These are phyloP conservation scores for Lathyrus aphaca DNA, from an alignment of 306 rosid species.

Conservation along the genomic window DNA sequence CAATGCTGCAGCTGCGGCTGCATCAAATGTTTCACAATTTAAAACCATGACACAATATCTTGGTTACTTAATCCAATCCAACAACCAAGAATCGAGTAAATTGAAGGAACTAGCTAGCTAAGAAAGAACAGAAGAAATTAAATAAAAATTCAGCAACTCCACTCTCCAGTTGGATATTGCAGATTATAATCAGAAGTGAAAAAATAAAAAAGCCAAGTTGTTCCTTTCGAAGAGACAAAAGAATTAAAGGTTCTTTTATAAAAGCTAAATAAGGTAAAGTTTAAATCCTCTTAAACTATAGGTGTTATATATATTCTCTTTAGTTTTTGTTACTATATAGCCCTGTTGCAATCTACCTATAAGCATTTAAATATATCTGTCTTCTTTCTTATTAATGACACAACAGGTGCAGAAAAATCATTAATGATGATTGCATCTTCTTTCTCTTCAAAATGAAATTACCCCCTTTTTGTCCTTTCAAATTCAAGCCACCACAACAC, in stretches of 20 bases:
- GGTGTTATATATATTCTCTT: conserved; percentile 60
- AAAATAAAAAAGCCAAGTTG: conserved; percentile 38
- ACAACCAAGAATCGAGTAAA: not conserved
- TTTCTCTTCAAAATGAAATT: conserved; percentile 48
- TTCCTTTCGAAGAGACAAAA: conserved; percentile 42
- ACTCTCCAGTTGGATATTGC: conserved; percentile 49
- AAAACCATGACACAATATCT: not conserved
- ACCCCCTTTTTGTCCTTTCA: conserved; percentile 69
- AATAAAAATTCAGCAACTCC: not conserved
- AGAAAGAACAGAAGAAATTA: not conserved
- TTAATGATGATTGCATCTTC: conserved; percentile 50
- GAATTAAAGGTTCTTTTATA: conserved; percentile 39
- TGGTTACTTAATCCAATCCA: not conserved
- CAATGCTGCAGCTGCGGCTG: too few relatives aligned
- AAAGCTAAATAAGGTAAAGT: conserved; percentile 57
- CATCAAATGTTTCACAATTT: too few relatives aligned
- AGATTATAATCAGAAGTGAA: conserved; percentile 34
- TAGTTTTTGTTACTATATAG: conserved; percentile 40
- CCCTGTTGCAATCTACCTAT: conserved; percentile 44
- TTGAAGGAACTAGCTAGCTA: not conserved
- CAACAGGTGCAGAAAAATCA: conserved; percentile 55
- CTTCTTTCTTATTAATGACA: conserved; percentile 49
- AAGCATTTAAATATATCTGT: conserved; percentile 55
- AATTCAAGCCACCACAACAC: conserved; percentile 43
- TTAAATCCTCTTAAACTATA: conserved; percentile 45